These are phyloP conservation scores for Boletus reticulatus DNA, from an alignment of 768 basidiomycete genomes.

Conservation along the genomic window DNA sequence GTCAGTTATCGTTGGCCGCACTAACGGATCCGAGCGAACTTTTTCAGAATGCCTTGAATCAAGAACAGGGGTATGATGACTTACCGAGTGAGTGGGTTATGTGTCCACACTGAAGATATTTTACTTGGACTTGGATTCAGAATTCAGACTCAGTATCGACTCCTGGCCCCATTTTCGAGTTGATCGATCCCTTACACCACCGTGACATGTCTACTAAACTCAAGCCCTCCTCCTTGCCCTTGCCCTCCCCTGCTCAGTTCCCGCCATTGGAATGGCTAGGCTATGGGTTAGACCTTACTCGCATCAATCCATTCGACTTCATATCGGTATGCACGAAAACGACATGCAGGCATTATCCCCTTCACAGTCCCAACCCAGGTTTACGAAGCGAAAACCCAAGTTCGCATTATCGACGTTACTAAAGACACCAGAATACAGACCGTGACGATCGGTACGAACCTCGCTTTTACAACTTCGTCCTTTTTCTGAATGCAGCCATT, in stretches of 20 bases:
- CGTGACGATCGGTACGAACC: neutral
- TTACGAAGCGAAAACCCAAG: neutral
- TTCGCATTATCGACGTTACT: neutral
- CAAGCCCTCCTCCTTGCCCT: no score
- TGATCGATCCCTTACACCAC: neutral
- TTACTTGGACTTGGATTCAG: no score
- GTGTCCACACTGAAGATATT: no score
- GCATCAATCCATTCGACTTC: neutral
- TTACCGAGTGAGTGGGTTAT: no score
- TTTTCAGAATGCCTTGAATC: no score
- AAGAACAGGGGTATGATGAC: no score
- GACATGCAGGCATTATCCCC: neutral
- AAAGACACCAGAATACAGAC: neutral
- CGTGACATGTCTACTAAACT: neutral
- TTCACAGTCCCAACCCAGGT: neutral
- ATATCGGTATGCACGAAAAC: neutral
- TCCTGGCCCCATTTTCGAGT: no score
- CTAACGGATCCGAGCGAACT: no score
- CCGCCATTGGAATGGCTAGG: constrained; percentile 6
- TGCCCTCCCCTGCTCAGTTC: neutral
- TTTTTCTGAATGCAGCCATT: neutral
- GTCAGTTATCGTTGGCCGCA: no score
- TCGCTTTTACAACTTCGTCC: neutral
- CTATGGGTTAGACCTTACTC: constrained; percentile 2
- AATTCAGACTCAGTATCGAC: no score